Evolutionary conservation across 331 rosid species (phyloP).

Genomic region (Malus hybrid): DNA sequence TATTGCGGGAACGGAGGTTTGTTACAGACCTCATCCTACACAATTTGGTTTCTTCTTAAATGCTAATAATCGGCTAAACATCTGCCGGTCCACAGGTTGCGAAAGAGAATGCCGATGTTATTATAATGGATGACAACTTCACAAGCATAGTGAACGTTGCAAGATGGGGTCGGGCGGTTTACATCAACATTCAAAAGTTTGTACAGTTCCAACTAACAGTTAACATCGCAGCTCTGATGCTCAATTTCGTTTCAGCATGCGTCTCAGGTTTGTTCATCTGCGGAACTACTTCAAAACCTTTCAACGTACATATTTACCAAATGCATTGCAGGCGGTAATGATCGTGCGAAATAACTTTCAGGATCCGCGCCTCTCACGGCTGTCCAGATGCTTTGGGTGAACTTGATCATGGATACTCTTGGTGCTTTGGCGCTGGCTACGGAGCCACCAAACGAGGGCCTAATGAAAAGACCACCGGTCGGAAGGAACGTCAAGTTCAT

Average conservation of each 20-base stretch:
- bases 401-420: slow-evolving; percentile 93
- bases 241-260: slow-evolving; percentile 79
- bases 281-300: background rate
- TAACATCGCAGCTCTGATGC: slow-evolving; percentile 86
- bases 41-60: background rate
- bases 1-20: slow-evolving; percentile 92
- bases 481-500: slow-evolving; percentile 65
- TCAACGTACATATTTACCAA: background rate
- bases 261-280: slow-evolving; percentile 36
- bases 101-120: slow-evolving; percentile 88
- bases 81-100: slow-evolving; percentile 57
- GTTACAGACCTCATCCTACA: slow-evolving; percentile 11
- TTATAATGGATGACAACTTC: slow-evolving; percentile 86
- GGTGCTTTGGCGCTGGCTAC: slow-evolving; percentile 61
- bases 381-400: slow-evolving; percentile 98
- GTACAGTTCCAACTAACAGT: slow-evolving; percentile 95
- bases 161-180: slow-evolving; percentile 88
- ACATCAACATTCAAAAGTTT: slow-evolving; percentile 83
- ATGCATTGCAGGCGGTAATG: background rate
- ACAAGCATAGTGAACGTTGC: slow-evolving; percentile 72
- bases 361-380: slow-evolving; percentile 88
- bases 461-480: slow-evolving; percentile 74
- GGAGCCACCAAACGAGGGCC: slow-evolving; percentile 46
- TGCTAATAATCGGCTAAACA: background rate
- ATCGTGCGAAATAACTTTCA: slow-evolving; percentile 22